These are phyloP conservation scores for Coemansia sp. DNA, from an alignment of 192 early-diverging fungal genomes.

Conservation along the genomic window DNA sequence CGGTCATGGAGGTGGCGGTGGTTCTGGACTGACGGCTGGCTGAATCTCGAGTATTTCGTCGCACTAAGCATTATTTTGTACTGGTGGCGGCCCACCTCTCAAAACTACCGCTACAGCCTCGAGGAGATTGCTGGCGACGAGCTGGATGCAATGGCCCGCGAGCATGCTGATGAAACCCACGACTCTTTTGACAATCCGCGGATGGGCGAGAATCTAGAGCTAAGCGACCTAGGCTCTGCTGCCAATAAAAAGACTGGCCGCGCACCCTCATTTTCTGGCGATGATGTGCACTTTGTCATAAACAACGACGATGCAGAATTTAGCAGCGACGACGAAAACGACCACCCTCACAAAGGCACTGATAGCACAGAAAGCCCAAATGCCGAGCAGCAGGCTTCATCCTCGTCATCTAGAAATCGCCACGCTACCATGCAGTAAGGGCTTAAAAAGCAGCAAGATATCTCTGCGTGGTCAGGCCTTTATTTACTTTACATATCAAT, in stretches of 20 bases:
- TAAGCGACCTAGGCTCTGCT: constrained; percentile 22
- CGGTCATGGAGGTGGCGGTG: constrained; percentile 82
- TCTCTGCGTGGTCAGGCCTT: no score
- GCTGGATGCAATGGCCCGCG: constrained; percentile 65
- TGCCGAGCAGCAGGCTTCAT: background rate
- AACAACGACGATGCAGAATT: constrained; percentile 35
- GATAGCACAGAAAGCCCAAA: background rate
- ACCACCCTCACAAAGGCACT: background rate
- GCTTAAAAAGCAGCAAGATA: no score
- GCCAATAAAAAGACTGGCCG: constrained; percentile 5
- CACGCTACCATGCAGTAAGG: background rate
- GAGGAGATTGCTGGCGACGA: constrained; percentile 79
- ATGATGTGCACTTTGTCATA: constrained; percentile 45
- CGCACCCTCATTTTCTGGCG: constrained; percentile 21
- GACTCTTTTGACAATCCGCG: constrained; percentile 46
- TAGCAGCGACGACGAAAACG: constrained; percentile 22
- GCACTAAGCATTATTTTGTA: constrained; percentile 76
- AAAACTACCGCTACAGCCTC: constrained; percentile 89
- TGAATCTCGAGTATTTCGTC: constrained; percentile 84
- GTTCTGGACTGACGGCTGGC: constrained; percentile 89
- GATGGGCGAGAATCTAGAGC: constrained; percentile 50
- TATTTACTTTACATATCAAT: no score
- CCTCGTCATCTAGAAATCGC: background rate
- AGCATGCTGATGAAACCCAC: constrained; percentile 16
- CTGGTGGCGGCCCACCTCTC: constrained; percentile 88